Base-by-base conservation (phyloP, 805 yeast genomes). In the Zygosaccharomyces pseudorouxii region DNA sequence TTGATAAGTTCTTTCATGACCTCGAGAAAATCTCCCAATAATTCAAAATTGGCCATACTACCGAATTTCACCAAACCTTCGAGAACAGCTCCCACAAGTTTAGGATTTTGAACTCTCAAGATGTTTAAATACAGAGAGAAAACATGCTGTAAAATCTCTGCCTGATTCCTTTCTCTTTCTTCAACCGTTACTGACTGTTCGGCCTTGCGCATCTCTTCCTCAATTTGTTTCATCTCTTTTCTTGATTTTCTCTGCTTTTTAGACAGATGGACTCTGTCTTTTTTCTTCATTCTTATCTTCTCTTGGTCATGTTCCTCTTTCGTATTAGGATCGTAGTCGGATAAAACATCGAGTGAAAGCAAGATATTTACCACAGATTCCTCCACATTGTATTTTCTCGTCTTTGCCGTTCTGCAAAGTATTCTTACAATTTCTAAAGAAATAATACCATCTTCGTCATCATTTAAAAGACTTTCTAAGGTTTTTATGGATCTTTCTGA, bases 51-150 rank as follows among this genome's bases (percentile, higher is more conserved):
- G 20, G 95, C 89, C 82, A 90, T 82, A 59, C 85, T 93, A 2
- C 98, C 96, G 63, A 84, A 89, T 61, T 81, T 80, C 1, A 97
- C 86, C 48, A 93, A 70, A 3, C 98, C 98, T 70, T 93, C 98
- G 47, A 93, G 72, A 0, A 92, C 95, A 0, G 92, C 76, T 6
- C 95, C 96, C 74, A 89, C 81, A 46, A 93, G 71, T 16, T 78
- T 76, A 33, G 80, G 77, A 16, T 82, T 78, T 39, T 80, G 75
- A 14, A 76, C 76, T 63, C 78, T 84, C 53, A 93, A 72, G 27
- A 92, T 79, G 55, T 86, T 89, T 55, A 93, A 71, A 63, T 93
- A 93, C 18, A 88, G 68, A 0, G 84, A 75, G 51, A 93, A 73
- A 25, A 89, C 73, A 60, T 78, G 68, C 63, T 87, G 88, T 52